Base-by-base conservation (phyloP, 345 rosid species). In the Gossypium anomalum region DNA sequence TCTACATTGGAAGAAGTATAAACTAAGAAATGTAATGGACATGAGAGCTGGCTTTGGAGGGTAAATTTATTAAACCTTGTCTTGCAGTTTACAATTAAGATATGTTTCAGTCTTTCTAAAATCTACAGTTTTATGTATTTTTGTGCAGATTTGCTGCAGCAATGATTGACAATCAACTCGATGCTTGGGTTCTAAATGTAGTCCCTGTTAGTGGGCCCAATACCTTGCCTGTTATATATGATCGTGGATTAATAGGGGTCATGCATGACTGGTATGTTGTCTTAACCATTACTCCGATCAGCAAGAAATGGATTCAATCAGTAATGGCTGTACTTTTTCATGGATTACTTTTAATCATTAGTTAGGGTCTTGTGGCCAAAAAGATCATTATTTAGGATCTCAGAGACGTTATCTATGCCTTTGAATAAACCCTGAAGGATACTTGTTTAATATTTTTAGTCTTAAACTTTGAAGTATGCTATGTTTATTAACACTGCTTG, bases 1-100 rank as follows among this genome's bases (percentile, higher is more conserved):
- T 75, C 84, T 91, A 74, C 90, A 85, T 23, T 93, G 99, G 99
- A 90, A 89, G 87, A 84, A 89, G 80, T 74, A 86, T 68, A 91
- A 83, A 75, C 78, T 93, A n/a, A 87, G 98, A 91, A 95, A 95
- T 80, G 93, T 95, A n/a, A 29, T 95, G 89, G 99, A 95, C 86
- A 93, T 95, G 98, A 93, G 80, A 85, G 97, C 98, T 71, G 87
- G 94, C 85, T 95, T 82, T 85, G 99, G 98, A 86, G 98, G 99
- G 98, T 93, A 90, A 34, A 27, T 3, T 2, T 75, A 44, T 80
- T 81, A 69, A 65, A 72, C 78, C 71, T 43, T 63, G 70, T 76
- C 10, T 4, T 70, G 23, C 75, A 22, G 61, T 52, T 14, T 51
- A 66, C 41, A 13, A 63, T 56, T 71, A 14, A 9, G 11, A 27